Conservation (phyloP, 2,329 filamentous ascomycete species). For the Fusarium dlaminii region DNA sequence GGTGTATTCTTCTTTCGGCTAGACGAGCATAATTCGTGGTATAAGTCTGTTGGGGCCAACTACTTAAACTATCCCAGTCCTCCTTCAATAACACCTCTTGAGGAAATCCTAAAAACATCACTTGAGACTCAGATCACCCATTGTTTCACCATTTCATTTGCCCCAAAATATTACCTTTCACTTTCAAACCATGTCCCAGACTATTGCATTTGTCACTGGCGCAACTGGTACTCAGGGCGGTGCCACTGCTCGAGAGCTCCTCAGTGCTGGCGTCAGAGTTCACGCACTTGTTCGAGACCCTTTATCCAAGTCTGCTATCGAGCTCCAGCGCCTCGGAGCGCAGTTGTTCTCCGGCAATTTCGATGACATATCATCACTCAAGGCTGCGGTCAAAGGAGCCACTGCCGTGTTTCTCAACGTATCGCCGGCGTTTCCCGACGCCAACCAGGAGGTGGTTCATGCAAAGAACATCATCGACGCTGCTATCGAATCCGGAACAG, state of each 20-base stretch:
- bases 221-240: background rate
- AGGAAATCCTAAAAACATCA: accelerated
- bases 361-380: background rate
- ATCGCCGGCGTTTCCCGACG: background rate
- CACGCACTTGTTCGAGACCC: background rate
- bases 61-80: background rate
- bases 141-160: too few species aligned
- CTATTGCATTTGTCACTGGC: background rate
- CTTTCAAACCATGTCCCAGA: background rate
- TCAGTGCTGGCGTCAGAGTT: background rate
- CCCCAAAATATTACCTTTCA: background rate
- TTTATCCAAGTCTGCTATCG: background rate
- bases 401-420: background rate
- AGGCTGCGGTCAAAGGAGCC: background rate
- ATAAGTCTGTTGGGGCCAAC: background rate
- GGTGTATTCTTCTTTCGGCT: background rate
- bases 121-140: accelerated
- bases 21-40: accelerated
- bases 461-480: background rate
- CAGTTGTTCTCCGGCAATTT: background rate
- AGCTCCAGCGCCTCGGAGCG: background rate
- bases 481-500: background rate
- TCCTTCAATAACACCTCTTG: background rate
- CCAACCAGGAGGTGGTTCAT: background rate
- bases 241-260: background rate